phyloP scores from a whole-genome alignment of 2,329 filamentous ascomycete species.

The Diaporthe australafricana region DNA sequence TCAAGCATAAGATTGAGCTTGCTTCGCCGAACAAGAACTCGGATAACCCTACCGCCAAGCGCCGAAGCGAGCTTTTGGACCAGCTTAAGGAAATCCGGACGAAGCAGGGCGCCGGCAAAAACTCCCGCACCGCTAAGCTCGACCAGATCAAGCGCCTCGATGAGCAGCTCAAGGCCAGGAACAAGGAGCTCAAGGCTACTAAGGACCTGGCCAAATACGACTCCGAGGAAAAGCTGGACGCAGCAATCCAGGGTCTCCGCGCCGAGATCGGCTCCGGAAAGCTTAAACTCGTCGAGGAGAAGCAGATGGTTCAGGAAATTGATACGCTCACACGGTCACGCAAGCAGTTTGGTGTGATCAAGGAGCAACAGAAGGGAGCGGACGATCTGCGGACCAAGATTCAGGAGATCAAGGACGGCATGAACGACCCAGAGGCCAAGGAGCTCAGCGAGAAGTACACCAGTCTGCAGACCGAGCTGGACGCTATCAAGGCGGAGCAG shows the following conservation, averaged over 20 bases:
- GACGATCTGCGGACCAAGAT: slow-evolving; percentile 89
- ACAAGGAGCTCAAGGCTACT: slow-evolving; percentile 87
- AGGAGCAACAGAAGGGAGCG: slow-evolving; percentile 88
- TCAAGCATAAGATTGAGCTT: slow-evolving; percentile 89
- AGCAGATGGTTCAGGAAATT: slow-evolving; percentile 89
- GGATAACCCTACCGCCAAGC: slow-evolving; percentile 84
- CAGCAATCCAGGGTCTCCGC: slow-evolving; percentile 83
- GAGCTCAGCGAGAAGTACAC: slow-evolving; percentile 89
- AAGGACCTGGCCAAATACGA: slow-evolving; percentile 87
- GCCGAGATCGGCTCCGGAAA: slow-evolving; percentile 87
- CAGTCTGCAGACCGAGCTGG: slow-evolving; percentile 87
- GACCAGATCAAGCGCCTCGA: slow-evolving; percentile 95
- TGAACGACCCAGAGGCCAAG: slow-evolving; percentile 93
- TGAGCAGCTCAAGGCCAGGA: slow-evolving; percentile 85
- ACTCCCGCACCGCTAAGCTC: slow-evolving; percentile 78
- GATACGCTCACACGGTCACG: slow-evolving; percentile 86
- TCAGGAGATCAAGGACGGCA: slow-evolving; percentile 85
- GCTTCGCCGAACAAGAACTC: slow-evolving; percentile 79
- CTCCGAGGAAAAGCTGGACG: slow-evolving; percentile 87
- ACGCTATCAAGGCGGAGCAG: slow-evolving; percentile 90
- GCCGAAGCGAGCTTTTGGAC: slow-evolving; percentile 84
- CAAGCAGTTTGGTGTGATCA: slow-evolving; percentile 90
- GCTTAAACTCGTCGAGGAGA: slow-evolving; percentile 98
- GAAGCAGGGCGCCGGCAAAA: slow-evolving; percentile 90
- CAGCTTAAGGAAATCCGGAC: slow-evolving; percentile 86